Conservation (phyloP, 176 grass and related monocot genomes). For the Lolium perenne region DNA sequence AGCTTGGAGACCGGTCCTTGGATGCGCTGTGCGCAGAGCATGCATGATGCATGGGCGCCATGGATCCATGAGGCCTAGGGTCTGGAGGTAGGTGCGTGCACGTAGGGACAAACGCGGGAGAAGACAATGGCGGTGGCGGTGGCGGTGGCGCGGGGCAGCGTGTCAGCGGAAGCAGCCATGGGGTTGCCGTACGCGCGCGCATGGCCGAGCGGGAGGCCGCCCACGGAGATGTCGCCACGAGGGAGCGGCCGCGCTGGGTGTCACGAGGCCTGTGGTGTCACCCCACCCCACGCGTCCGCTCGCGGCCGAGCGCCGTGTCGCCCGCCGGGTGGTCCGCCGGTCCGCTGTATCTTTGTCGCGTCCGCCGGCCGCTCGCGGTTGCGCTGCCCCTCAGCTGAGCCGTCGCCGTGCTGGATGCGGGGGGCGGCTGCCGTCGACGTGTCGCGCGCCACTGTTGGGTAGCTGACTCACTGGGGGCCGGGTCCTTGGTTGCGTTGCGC, state of each 20-base stretch:
- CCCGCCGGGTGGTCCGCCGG: background rate
- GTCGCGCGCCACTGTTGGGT: background rate
- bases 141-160: background rate
- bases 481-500: too few relatives aligned
- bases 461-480: too few relatives aligned
- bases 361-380: background rate
- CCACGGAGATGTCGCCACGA: constrained; percentile 34
- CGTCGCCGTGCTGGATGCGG: background rate
- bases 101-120: background rate
- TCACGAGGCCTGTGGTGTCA: constrained; percentile 18
- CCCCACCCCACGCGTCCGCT: constrained; percentile 18
- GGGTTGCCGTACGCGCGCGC: background rate
- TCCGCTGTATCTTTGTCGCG: background rate
- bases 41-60: constrained; percentile 12
- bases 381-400: background rate
- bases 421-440: background rate
- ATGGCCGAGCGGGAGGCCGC: background rate
- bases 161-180: background rate
- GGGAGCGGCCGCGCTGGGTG: background rate
- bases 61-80: background rate
- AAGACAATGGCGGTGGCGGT: background rate
- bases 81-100: background rate
- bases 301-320: background rate
- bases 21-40: background rate
- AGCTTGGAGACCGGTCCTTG: background rate